phyloP scores from a whole-genome alignment of 83 land plant species.

The Isoetes engelmannii region DNA sequence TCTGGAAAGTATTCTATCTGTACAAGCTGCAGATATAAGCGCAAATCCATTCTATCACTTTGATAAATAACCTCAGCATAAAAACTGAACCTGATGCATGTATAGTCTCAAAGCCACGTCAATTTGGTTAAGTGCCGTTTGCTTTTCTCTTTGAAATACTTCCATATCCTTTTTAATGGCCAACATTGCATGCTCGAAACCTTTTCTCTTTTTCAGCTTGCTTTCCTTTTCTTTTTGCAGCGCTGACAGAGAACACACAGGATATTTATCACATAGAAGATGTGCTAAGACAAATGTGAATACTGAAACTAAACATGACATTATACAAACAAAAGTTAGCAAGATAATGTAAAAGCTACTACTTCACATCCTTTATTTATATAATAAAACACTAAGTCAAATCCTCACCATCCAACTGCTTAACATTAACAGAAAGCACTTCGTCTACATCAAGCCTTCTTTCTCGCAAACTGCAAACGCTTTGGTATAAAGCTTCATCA shows the following conservation, averaged over 20 bases:
- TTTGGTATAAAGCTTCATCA: constrained; percentile 23
- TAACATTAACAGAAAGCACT: constrained; percentile 14
- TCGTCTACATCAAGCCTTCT: constrained; percentile 21
- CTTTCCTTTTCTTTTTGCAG: constrained; percentile 25
- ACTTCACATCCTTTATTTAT: too few relatives aligned
- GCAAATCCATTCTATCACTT: neutral
- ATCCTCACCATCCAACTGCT: constrained; percentile 26
- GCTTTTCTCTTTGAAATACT: constrained; percentile 28
- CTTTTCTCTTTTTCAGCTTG: constrained; percentile 29
- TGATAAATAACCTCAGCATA: neutral
- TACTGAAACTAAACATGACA: too few relatives aligned
- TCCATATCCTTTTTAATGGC: constrained; percentile 24
- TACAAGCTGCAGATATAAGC: neutral
- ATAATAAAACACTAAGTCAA: too few relatives aligned
- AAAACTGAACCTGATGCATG: constrained; percentile 30
- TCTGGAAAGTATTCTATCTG: constrained; percentile 32
- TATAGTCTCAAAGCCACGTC: constrained; percentile 22
- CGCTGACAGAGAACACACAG: constrained; percentile 5
- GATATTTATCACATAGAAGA: neutral
- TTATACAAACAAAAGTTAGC: too few relatives aligned
- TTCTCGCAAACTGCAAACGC: constrained; percentile 26
- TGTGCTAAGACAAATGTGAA: too few relatives aligned
- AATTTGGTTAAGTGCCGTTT: constrained; percentile 29
- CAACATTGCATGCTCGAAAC: constrained; percentile 13
- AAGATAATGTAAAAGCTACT: too few relatives aligned